Conservation (phyloP, 2,329 filamentous ascomycete genomes). For the Hypoxylon sp. region DNA sequence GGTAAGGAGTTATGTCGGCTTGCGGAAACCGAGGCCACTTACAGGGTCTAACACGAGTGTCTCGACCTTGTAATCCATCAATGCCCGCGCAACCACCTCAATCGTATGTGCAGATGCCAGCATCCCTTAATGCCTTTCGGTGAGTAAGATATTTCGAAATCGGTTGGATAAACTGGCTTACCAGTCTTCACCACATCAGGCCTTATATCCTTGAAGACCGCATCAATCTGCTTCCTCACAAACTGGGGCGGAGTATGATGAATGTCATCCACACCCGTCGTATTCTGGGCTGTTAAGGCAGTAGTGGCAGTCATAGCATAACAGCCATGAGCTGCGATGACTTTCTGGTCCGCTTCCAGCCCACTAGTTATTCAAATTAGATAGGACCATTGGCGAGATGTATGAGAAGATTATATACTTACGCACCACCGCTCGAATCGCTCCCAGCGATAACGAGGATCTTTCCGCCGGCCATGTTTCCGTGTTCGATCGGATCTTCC, state of each 20-base stretch:
- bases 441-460: constrained; percentile 89
- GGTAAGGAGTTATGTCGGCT: constrained; percentile 9
- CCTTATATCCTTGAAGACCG: constrained; percentile 84
- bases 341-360: constrained; percentile 95
- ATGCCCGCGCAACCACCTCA: constrained; percentile 72
- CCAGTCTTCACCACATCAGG: constrained; percentile 94
- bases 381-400: constrained; percentile 22
- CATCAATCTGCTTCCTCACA: constrained; percentile 85
- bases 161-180: constrained; percentile 55
- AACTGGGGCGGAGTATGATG: constrained; percentile 83
- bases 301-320: constrained; percentile 98
- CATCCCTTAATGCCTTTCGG: constrained; percentile 71
- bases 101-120: constrained; percentile 79
- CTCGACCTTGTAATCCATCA: constrained; percentile 68
- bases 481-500: not conserved
- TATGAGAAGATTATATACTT: constrained; percentile 51
- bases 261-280: constrained; percentile 82
- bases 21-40: constrained; percentile 46
- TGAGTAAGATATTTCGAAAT: constrained; percentile 13
- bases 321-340: constrained; percentile 89
- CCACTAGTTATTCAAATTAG: constrained; percentile 66
- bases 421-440: constrained; percentile 91
- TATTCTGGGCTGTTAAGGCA: constrained; percentile 96
- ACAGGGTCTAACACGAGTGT: constrained; percentile 81
- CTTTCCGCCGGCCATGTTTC: constrained; percentile 57